Conservation (phyloP, 2,329 filamentous ascomycete species). For the Pseudopyrenochaeta lycopersici region DNA sequence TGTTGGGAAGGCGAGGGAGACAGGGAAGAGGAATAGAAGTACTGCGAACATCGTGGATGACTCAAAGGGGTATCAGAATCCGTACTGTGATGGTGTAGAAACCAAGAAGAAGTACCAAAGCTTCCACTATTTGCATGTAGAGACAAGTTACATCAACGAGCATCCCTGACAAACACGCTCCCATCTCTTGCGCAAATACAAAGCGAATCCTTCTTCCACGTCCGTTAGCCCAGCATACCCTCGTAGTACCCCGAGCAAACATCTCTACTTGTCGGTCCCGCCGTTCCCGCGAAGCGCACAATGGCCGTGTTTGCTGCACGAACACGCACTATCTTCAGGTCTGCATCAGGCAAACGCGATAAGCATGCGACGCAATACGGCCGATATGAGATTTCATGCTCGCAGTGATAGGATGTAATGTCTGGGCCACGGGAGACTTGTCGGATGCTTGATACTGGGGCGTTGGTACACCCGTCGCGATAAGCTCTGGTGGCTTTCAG, state of each 20-base stretch:
- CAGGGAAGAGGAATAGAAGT: not conserved
- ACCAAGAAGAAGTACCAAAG: too few species aligned
- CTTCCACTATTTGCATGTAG: too few species aligned
- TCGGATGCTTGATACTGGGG: not conserved
- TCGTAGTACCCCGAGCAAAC: too few species aligned
- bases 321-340: not conserved
- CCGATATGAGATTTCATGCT: not conserved
- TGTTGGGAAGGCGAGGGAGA: constrained; percentile 2
- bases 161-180: too few species aligned
- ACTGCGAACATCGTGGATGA: not conserved
- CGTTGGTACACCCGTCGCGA: not conserved
- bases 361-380: not conserved
- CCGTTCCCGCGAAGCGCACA: not conserved
- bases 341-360: not conserved
- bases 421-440: too few species aligned
- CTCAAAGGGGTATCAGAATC: too few species aligned
- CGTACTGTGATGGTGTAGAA: too few species aligned
- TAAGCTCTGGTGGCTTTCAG: not conserved
- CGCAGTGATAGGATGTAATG: not conserved
- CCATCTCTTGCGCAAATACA: too few species aligned
- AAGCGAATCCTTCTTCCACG: too few species aligned
- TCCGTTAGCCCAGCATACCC: too few species aligned
- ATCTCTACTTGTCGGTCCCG: too few species aligned
- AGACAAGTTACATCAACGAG: too few species aligned
- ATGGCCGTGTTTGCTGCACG: not conserved